Evolutionary conservation across 441 rosid genomes (phyloP).

Genomic region (Gossypium gossypioides): DNA sequence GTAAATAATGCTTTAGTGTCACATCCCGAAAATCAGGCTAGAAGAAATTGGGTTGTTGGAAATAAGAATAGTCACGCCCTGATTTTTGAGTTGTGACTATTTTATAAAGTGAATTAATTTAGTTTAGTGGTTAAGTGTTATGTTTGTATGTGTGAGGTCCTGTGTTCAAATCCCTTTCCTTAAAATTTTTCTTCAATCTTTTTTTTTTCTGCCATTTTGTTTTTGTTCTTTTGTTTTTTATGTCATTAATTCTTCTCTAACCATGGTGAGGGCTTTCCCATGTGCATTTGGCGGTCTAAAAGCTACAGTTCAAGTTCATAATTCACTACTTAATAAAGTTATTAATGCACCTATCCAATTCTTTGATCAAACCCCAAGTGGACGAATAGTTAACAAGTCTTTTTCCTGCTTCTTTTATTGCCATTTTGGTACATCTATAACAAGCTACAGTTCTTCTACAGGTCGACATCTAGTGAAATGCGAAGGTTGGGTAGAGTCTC

Average conservation of each 20-base stretch:
- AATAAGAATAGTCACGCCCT: too few species aligned
- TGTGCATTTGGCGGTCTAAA: slow-evolving; percentile 83
- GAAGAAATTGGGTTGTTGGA: too few species aligned
- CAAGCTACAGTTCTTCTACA: slow-evolving; percentile 88
- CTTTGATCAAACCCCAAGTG: slow-evolving; percentile 89
- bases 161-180: too few species aligned
- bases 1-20: too few species aligned
- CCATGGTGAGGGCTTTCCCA: slow-evolving; percentile 84
- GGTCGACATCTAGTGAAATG: slow-evolving; percentile 87
- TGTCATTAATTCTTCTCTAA: slow-evolving; percentile 49
- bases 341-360: slow-evolving; percentile 71
- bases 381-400: slow-evolving; percentile 88
- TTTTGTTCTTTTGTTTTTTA: slow-evolving; percentile 34
- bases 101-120: too few species aligned
- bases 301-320: slow-evolving; percentile 67
- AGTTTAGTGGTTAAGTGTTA: too few species aligned
- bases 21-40: too few species aligned
- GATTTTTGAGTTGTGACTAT: too few species aligned
- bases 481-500: slow-evolving; percentile 87
- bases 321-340: slow-evolving; percentile 54
- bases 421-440: slow-evolving; percentile 89
- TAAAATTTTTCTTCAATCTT: too few species aligned
- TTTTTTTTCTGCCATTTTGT: too few species aligned
- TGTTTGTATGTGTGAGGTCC: too few species aligned
- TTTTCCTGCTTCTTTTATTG: slow-evolving; percentile 67